Evolutionary conservation across 768 basidiomycete genomes (phyloP).

Genomic region (Panaeolus cyanescens): DNA sequence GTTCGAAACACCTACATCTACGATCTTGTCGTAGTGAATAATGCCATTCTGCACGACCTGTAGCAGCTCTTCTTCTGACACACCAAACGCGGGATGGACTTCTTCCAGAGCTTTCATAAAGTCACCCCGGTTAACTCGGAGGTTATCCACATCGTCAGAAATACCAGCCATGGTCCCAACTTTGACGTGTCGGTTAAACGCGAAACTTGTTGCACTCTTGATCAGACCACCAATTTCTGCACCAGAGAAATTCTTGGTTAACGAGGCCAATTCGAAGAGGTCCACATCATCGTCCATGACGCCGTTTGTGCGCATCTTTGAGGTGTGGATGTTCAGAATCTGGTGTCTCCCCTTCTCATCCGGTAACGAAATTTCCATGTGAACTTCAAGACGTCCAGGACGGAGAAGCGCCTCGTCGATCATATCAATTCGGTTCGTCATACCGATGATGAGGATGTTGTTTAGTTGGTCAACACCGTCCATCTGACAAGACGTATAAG

Average conservation of each 20-base stretch:
- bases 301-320: slow-evolving; percentile 89
- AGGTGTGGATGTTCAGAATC: slow-evolving; percentile 93
- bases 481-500: slow-evolving; percentile 59
- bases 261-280: slow-evolving; percentile 73
- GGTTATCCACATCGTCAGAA: slow-evolving; percentile 91
- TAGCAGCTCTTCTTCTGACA: slow-evolving; percentile 93
- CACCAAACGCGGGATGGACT: slow-evolving; percentile 96
- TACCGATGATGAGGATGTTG: slow-evolving; percentile 98
- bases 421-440: slow-evolving; percentile 99
- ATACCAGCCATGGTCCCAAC: slow-evolving; percentile 97
- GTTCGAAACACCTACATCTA: slow-evolving; percentile 66
- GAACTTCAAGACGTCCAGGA: slow-evolving; percentile 97
- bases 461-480: slow-evolving; percentile 99
- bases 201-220: slow-evolving; percentile 98
- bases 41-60: slow-evolving; percentile 96
- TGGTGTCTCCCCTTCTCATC: slow-evolving; percentile 92
- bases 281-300: slow-evolving; percentile 90
- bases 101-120: slow-evolving; percentile 92
- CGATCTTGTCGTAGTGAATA: slow-evolving; percentile 74
- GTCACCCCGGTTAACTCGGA: slow-evolving; percentile 84
- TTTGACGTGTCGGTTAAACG: slow-evolving; percentile 97
- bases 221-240: slow-evolving; percentile 95
- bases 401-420: slow-evolving; percentile 97
- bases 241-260: slow-evolving; percentile 97
- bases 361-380: slow-evolving; percentile 98